A percentile compares a stretch with the other conserved stretches of the same genome.
These are phyloP conservation scores for Tulasnella sp. DNA, from an alignment of 768 basidiomycete species.

Conservation along the genomic window DNA sequence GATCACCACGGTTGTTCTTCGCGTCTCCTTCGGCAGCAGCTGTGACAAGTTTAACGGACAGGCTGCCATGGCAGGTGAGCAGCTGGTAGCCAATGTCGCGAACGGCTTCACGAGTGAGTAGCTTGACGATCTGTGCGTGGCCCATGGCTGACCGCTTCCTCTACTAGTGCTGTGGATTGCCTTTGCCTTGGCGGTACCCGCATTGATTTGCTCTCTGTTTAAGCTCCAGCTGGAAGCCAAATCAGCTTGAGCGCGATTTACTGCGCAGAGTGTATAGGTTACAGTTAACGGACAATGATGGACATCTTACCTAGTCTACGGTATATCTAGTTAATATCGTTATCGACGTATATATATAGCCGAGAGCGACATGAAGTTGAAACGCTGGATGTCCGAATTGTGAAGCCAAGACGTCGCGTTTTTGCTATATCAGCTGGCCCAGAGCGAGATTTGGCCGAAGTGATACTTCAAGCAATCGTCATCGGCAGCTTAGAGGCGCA, in stretches of 20 bases:
- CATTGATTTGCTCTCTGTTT: conserved; percentile 12
- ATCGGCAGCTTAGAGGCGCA: no score
- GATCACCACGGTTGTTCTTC: conserved; percentile 11
- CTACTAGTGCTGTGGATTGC: conserved; percentile 13
- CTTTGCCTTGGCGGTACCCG: conserved; percentile 9
- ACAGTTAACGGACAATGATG: background rate
- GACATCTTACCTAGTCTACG: background rate
- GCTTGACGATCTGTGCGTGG: background rate
- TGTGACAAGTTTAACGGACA: background rate
- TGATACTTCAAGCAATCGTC: no score
- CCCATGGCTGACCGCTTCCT: background rate
- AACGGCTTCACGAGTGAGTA: conserved; percentile 14
- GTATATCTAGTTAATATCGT: background rate
- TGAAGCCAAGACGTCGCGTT: no score
- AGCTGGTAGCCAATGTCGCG: conserved; percentile 7
- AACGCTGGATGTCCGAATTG: no score
- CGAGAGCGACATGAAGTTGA: no score
- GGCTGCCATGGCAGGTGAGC: background rate
- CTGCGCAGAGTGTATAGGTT: background rate
- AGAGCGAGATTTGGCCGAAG: no score
- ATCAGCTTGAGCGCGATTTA: background rate
- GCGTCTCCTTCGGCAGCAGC: conserved; percentile 8
- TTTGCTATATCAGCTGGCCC: no score
- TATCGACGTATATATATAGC: no score
- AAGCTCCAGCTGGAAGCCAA: conserved; percentile 11